Base-by-base conservation (phyloP, 1,139 yeast genomes). In the Hanseniaspora gamundiae region DNA sequence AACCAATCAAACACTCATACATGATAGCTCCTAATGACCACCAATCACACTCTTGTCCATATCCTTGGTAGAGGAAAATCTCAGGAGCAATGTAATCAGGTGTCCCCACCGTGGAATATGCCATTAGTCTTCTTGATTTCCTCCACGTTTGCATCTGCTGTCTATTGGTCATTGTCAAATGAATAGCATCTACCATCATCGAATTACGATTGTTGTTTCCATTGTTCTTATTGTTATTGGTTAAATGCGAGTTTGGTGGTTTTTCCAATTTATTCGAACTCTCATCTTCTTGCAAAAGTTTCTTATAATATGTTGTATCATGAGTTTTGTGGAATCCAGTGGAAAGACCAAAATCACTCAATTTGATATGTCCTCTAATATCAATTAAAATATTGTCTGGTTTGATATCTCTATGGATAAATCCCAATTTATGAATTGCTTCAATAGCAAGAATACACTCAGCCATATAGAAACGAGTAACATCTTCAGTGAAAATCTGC, bases 1-100 rank as follows among this genome's bases (percentile, higher is more conserved):
- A 91, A 17, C 99, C 99, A 51, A 91, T 86, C 51, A 91, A 70
- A 69, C 98, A 91, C 69, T 91, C 99, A 66, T 85, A 91, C 99
- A 91, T 91, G 60, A 91, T 91, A 1, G 97, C 95, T 24, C 99
- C 99, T 36, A 91, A 68, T 4, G 96, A 86, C 98, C 98, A 91
- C 99, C 99, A 91, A 63, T 91, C 99, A 67, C 99, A 93, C 61
- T 91, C 97, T 66, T 88, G 97, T 16, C 98, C 96, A 63, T 91
- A 93, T 2, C 99, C 99, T 67, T 91, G 95, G 58, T 91, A 94
- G 43, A 88, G 71, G 57, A 91, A 93, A 51, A 93, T 91, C 61
- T 91, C 99, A 0, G 99, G 99, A 0, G 98, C 98, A 64, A 91
- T 93, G 62, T 91, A 91, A 63, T 91, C 99, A 0, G 99, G 99